A percentile compares a stretch with the other conserved stretches of the same genome.
These are phyloP conservation scores for Chimonanthus salicifolius DNA, from an alignment of 164 flowering plant species.

Conservation along the genomic window DNA sequence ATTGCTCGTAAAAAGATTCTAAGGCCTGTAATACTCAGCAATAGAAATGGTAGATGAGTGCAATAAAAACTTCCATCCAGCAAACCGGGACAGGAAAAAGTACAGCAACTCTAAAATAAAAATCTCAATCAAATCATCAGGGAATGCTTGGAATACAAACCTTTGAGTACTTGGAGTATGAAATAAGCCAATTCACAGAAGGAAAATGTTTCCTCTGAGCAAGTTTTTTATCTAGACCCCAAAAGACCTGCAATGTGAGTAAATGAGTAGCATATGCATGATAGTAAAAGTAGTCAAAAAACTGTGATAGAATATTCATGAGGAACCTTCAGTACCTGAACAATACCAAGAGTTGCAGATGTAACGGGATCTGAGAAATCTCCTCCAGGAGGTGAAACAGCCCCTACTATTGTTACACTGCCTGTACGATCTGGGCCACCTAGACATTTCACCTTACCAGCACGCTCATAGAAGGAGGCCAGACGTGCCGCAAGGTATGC, in stretches of 20 bases:
- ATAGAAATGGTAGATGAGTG: neutral
- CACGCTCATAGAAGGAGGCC: conserved; percentile 98
- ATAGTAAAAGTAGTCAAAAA: neutral
- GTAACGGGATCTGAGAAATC: conserved; percentile 99
- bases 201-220: conserved; percentile 99
- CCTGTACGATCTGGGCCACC: conserved; percentile 98
- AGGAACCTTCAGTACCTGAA: conserved; percentile 56
- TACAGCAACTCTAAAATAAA: neutral
- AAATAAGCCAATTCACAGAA: conserved; percentile 98
- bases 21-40: conserved; percentile 50
- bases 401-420: conserved; percentile 99
- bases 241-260: conserved; percentile 68
- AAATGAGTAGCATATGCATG: neutral
- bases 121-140: neutral
- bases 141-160: conserved; percentile 24
- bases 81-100: neutral
- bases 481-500: conserved; percentile 97
- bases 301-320: neutral
- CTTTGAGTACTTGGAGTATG: conserved; percentile 91
- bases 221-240: conserved; percentile 99
- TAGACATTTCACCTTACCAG: conserved; percentile 98
- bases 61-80: neutral
- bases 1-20: conserved; percentile 87
- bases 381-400: conserved; percentile 99
- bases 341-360: conserved; percentile 96